Conservation (phyloP, 2,329 filamentous ascomycete genomes). For the Fusarium papillatum region DNA sequence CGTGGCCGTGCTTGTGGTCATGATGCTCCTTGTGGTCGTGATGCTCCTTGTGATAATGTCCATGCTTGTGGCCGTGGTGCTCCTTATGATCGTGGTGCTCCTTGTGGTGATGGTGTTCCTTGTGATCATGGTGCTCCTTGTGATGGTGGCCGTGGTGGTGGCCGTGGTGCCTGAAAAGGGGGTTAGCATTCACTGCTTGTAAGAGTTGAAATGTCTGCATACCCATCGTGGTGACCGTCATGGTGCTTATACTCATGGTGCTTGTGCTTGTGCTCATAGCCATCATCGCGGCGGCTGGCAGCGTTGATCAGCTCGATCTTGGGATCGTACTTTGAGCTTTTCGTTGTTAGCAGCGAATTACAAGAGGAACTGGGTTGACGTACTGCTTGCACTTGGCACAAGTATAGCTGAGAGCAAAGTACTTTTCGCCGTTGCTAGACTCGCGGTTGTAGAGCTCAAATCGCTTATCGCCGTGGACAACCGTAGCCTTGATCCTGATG, state of each 20-base stretch:
- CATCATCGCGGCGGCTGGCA: not conserved
- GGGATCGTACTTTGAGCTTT: constrained; percentile 17
- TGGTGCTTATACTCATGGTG: constrained; percentile 3
- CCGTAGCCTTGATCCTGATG: constrained; percentile 42
- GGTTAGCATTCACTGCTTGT: not conserved
- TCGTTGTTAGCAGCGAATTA: constrained; percentile 4
- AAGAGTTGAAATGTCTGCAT: not conserved
- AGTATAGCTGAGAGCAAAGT: constrained; percentile 44
- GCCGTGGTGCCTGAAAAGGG: not conserved
- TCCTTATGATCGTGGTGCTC: not conserved
- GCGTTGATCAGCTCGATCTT: constrained; percentile 28
- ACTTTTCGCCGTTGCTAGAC: constrained; percentile 36
- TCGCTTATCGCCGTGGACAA: constrained; percentile 39
- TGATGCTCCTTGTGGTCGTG: not conserved
- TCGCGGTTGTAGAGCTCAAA: constrained; percentile 42
- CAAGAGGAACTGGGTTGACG: not conserved
- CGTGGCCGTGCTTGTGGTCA: not conserved
- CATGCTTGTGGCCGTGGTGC: not conserved
- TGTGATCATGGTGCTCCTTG: not conserved
- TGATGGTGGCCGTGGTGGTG: not conserved
- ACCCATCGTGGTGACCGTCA: constrained; percentile 1
- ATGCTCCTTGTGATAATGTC: not conserved
- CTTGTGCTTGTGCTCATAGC: constrained; percentile 5
- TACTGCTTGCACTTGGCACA: constrained; percentile 44
- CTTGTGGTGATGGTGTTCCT: constrained; percentile 1